These are phyloP conservation scores for Adansonia grandidieri DNA, from an alignment of 441 rosid genomes.

Conservation along the genomic window DNA sequence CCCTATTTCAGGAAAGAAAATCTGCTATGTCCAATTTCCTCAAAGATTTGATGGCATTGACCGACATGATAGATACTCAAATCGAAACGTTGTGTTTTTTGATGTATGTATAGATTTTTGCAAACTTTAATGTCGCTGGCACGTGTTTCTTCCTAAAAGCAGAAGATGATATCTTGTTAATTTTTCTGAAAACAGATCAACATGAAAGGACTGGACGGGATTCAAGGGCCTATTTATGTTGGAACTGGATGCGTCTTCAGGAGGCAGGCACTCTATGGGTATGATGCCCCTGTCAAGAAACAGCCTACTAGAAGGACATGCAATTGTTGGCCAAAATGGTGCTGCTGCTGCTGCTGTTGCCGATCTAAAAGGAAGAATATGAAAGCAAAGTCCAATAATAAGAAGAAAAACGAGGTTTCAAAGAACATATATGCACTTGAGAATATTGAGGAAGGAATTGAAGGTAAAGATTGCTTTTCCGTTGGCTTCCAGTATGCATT, in stretches of 20 bases:
- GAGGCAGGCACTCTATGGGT: conserved; percentile 91
- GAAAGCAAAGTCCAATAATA: conserved; percentile 57
- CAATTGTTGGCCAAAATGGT: conserved; percentile 95
- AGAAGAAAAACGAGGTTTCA: conserved; percentile 43
- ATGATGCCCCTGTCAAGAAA: conserved; percentile 82
- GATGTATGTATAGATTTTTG: conserved; percentile 60
- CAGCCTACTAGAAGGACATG: conserved; percentile 82
- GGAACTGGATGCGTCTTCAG: conserved; percentile 98
- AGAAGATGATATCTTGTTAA: conserved; percentile 13
- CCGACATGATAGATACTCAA: conserved; percentile 86
- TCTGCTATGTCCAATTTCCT: conserved; percentile 94
- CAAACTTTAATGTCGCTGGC: not conserved
- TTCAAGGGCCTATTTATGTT: conserved; percentile 97
- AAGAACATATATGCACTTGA: conserved; percentile 49
- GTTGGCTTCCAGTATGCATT: too few species aligned
- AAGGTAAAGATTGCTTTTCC: conserved; percentile 46
- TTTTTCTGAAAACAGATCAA: conserved; percentile 64
- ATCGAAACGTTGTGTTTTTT: conserved; percentile 89
- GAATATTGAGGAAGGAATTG: conserved; percentile 77
- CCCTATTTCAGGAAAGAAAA: conserved; percentile 81
- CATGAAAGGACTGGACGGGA: conserved; percentile 96
- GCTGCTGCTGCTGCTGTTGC: conserved; percentile 55
- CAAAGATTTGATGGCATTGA: conserved; percentile 97
- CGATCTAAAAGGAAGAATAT: conserved; percentile 61
- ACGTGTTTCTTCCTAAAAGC: not conserved